Conservation (phyloP, 257 asterid genomes). For the Solanum bulbocastanum region DNA sequence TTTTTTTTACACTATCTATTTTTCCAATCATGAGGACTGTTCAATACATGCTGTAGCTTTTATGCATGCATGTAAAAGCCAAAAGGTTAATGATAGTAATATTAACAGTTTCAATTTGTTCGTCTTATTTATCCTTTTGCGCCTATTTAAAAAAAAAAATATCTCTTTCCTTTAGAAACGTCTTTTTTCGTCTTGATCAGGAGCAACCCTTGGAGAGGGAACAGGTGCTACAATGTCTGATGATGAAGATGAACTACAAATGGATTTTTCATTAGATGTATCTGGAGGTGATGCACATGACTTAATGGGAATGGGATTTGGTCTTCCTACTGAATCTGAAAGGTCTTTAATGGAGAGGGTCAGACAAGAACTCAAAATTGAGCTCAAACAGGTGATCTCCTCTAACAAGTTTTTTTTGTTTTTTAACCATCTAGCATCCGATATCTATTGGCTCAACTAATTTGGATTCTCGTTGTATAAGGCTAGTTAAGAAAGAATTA, state of each 20-base stretch:
- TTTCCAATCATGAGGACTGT: not conserved
- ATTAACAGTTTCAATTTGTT: not conserved
- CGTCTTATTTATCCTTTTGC: not conserved
- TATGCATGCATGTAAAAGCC: not conserved
- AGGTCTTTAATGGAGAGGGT: constrained; percentile 92
- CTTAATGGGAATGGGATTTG: constrained; percentile 88
- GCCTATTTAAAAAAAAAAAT: no score
- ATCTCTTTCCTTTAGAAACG: not conserved
- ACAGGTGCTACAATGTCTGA: constrained; percentile 92
- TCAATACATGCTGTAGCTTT: not conserved
- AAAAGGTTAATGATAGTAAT: not conserved
- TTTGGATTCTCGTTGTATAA: not conserved
- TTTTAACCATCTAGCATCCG: not conserved
- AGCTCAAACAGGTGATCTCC: constrained; percentile 73
- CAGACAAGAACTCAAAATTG: constrained; percentile 85
- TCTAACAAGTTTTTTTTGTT: not conserved
- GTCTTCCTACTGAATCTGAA: constrained; percentile 95
- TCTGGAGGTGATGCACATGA: constrained; percentile 62
- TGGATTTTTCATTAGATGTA: constrained; percentile 75
- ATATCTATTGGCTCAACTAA: not conserved
- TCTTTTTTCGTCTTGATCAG: constrained; percentile 14
- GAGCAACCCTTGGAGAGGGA: constrained; percentile 73
- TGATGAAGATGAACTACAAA: constrained; percentile 72
- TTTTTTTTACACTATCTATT: not conserved
- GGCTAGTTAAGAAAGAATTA: not conserved